Evolutionary conservation across 1,139 yeast species (phyloP).

Genomic region (Protomyces lactucae-debilis): DNA sequence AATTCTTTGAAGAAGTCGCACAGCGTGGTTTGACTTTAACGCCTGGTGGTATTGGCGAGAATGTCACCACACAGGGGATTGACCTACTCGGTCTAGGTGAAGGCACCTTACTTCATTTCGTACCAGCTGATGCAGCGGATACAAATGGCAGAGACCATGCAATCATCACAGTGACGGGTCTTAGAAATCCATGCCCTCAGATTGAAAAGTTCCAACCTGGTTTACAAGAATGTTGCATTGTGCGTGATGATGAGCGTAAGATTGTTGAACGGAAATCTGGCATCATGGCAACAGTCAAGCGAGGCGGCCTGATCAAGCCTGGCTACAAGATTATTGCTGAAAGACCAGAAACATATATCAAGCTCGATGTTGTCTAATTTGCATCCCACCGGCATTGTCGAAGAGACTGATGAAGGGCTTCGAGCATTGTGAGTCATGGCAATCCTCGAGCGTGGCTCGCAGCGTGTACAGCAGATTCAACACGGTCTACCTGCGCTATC

Average conservation of each 20-base stretch:
- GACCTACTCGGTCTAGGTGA: constrained; percentile 3
- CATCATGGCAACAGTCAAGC: constrained; percentile 13
- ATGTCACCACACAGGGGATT: constrained; percentile 10
- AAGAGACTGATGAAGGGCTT: background rate
- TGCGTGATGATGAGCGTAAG: background rate
- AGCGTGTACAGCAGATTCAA: no score
- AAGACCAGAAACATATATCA: background rate
- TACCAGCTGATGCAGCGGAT: background rate
- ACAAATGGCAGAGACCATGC: background rate
- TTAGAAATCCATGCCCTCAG: constrained; percentile 17
- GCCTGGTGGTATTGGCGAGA: constrained; percentile 16
- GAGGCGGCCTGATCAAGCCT: constrained; percentile 4
- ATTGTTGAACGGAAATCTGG: constrained; percentile 9
- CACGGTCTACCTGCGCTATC: no score
- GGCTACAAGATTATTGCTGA: constrained; percentile 2
- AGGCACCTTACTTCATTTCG: background rate
- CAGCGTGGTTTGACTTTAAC: background rate
- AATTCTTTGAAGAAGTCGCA: constrained; percentile 1
- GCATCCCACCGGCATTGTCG: background rate
- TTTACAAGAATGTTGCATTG: constrained; percentile 3
- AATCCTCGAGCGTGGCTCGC: no score
- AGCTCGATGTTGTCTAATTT: background rate
- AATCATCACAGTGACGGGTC: constrained; percentile 1
- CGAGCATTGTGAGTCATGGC: no score
- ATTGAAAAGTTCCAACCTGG: constrained; percentile 8